Evolutionary conservation across 208 protist species (phyloP).

Genomic region (Wallacemonas collosoma): DNA sequence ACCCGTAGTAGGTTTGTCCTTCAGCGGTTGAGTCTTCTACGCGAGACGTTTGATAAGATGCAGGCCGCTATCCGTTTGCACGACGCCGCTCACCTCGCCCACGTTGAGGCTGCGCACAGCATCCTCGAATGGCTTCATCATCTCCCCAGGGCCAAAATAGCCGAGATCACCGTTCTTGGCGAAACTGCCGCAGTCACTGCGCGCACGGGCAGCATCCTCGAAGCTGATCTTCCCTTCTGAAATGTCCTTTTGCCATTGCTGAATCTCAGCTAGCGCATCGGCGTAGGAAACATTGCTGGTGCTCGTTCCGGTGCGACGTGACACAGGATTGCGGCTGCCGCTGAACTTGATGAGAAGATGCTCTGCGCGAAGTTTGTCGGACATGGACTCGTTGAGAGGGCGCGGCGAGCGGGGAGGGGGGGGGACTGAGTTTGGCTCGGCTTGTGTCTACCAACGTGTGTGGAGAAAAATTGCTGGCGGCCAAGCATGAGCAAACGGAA

Average conservation of each 20-base stretch:
- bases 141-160: conserved; percentile 88
- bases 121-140: conserved; percentile 95
- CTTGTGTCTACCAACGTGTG: too few species aligned
- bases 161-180: conserved; percentile 84
- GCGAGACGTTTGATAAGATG: conserved; percentile 92
- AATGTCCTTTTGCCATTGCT: conserved; percentile 74
- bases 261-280: conserved; percentile 71
- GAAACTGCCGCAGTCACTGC: conserved; percentile 92
- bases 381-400: conserved; percentile 20
- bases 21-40: conserved; percentile 25
- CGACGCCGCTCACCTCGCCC: conserved; percentile 84
- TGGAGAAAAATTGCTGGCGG: too few species aligned
- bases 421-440: too few species aligned
- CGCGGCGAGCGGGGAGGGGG: too few species aligned
- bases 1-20: background rate
- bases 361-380: conserved; percentile 50
- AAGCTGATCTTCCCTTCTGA: conserved; percentile 70
- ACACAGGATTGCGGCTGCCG: conserved; percentile 90
- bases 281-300: conserved; percentile 71
- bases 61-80: conserved; percentile 90
- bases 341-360: conserved; percentile 92
- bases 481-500: background rate
- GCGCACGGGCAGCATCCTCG: conserved; percentile 74
- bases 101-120: conserved; percentile 76
- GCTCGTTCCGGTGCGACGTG: conserved; percentile 72